phyloP scores from a whole-genome alignment of 2,329 filamentous ascomycete genomes.

The Penicillium brevicompactum region DNA sequence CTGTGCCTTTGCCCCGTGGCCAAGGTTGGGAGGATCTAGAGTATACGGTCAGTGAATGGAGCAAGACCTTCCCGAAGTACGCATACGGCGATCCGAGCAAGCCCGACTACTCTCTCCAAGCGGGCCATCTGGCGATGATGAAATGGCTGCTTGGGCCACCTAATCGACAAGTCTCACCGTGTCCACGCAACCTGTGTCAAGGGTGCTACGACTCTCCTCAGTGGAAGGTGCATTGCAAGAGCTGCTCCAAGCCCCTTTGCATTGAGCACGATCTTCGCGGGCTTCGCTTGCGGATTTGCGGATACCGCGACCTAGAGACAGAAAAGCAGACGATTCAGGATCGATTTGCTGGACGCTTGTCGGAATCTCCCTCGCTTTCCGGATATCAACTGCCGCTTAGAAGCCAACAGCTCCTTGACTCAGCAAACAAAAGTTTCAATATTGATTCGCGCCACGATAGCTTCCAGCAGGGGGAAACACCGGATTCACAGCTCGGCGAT shows the following conservation, averaged over 20 bases:
- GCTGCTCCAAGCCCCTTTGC: constrained; percentile 59
- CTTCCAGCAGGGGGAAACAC: constrained; percentile 25
- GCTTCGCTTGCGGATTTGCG: constrained; percentile 59
- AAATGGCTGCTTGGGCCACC: constrained; percentile 52
- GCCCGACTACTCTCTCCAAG: constrained; percentile 42
- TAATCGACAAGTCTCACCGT: constrained; percentile 49
- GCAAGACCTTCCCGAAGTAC: constrained; percentile 42
- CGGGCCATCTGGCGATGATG: constrained; percentile 47
- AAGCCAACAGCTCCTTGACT: constrained; percentile 32
- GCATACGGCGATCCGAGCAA: constrained; percentile 43
- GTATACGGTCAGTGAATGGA: constrained; percentile 47
- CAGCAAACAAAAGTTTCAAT: constrained; percentile 39
- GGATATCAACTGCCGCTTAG: constrained; percentile 34
- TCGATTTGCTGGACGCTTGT: constrained; percentile 19
- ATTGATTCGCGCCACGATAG: constrained; percentile 35
- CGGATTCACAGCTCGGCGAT: constrained; percentile 20
- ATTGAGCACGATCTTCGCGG: constrained; percentile 63
- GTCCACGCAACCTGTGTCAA: constrained; percentile 59
- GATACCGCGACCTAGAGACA: constrained; percentile 56
- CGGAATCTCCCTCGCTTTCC: constrained; percentile 19
- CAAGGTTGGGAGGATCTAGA: constrained; percentile 60
- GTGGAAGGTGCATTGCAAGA: constrained; percentile 62
- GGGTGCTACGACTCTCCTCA: constrained; percentile 60
- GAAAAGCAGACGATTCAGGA: constrained; percentile 50
- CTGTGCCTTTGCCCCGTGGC: constrained; percentile 57